A percentile compares a stretch with the other conserved stretches of the same genome.
These are phyloP conservation scores for Gloeopeniophorella convolvens DNA, from an alignment of 768 basidiomycete species.

Conservation along the genomic window DNA sequence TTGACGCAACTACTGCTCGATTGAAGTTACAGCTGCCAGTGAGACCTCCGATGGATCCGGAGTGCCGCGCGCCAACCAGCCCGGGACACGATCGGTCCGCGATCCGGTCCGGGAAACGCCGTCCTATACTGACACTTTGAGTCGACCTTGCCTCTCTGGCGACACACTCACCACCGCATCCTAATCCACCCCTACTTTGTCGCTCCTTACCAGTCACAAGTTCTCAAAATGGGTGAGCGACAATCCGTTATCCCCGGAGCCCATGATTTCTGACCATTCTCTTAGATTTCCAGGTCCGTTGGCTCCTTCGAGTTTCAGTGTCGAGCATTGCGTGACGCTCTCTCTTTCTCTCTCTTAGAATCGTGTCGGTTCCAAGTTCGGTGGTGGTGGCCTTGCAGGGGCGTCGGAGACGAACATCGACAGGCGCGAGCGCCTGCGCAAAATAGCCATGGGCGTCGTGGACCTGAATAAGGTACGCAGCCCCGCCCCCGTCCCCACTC, in stretches of 20 bases:
- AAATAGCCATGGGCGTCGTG: slow-evolving; percentile 95
- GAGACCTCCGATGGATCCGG: too few relatives aligned
- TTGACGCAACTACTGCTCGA: too few relatives aligned
- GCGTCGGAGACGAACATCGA: slow-evolving; percentile 95
- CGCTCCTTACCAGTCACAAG: background rate
- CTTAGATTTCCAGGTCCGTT: slow-evolving; percentile 20
- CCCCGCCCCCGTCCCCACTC: background rate
- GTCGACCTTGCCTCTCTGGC: background rate
- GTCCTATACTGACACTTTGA: too few relatives aligned
- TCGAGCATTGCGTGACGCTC: background rate
- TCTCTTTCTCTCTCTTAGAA: slow-evolving; percentile 44
- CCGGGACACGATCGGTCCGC: too few relatives aligned
- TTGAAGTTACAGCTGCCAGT: too few relatives aligned
- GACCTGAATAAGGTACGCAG: slow-evolving; percentile 85
- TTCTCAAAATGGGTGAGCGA: slow-evolving; percentile 16
- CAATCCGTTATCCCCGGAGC: background rate
- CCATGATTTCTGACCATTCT: background rate
- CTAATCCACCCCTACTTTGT: background rate
- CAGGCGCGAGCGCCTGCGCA: slow-evolving; percentile 86
- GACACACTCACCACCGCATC: background rate
- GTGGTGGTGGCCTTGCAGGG: slow-evolving; percentile 93
- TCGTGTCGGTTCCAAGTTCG: slow-evolving; percentile 93
- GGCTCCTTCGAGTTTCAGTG: background rate
- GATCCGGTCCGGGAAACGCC: too few relatives aligned
- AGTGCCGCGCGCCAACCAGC: too few relatives aligned